phyloP scores from a whole-genome alignment of 2,329 filamentous ascomycete species.

The Neophaeococcomyces mojaviensis region DNA sequence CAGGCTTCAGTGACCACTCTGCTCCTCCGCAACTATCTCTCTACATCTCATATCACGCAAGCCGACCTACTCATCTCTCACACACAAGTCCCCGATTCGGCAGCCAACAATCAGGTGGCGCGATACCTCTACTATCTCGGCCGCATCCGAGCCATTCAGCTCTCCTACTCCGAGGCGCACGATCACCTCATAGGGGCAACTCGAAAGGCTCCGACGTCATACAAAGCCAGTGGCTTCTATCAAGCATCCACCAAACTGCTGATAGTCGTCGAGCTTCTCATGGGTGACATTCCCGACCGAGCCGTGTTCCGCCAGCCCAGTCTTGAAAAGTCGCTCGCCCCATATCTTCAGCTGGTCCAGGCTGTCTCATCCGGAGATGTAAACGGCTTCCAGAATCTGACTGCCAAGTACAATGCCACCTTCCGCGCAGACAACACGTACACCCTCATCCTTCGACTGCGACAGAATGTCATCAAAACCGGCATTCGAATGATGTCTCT shows the following conservation, averaged over 20 bases:
- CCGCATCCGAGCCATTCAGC: constrained; percentile 89
- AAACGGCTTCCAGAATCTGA: constrained; percentile 82
- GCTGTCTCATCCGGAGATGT: constrained; percentile 95
- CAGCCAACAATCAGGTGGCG: constrained; percentile 96
- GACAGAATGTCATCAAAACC: constrained; percentile 99
- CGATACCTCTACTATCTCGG: constrained; percentile 96
- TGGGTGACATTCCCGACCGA: constrained; percentile 97
- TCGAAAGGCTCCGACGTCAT: constrained; percentile 85
- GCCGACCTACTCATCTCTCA: constrained; percentile 93
- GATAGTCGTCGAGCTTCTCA: constrained; percentile 89
- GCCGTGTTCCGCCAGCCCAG: constrained; percentile 84
- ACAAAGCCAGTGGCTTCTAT: constrained; percentile 85
- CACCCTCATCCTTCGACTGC: constrained; percentile 84
- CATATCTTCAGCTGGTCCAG: constrained; percentile 89
- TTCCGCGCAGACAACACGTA: constrained; percentile 95
- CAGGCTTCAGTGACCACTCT: constrained; percentile 93
- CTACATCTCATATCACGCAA: constrained; percentile 92
- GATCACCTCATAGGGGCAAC: constrained; percentile 89
- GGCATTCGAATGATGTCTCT: constrained; percentile 98
- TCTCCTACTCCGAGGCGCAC: constrained; percentile 94
- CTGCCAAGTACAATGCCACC: constrained; percentile 69
- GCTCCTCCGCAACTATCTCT: constrained; percentile 88
- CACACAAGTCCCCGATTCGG: constrained; percentile 87
- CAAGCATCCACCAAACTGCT: constrained; percentile 95
- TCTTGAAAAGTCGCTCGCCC: constrained; percentile 79